Conservation (phyloP, 2,329 filamentous ascomycete genomes). For the Venturia effusa region DNA sequence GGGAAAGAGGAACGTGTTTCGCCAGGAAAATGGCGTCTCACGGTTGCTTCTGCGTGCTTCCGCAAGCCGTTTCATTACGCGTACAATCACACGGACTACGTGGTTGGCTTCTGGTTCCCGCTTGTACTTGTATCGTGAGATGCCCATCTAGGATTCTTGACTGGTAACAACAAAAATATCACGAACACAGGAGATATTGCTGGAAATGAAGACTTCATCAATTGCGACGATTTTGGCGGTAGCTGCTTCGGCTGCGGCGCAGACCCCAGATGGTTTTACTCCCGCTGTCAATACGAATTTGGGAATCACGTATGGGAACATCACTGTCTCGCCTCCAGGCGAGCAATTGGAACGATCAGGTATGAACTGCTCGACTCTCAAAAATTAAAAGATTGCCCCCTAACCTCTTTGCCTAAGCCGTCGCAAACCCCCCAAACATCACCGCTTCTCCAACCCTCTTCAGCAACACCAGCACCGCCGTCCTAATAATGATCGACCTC, state of each 20-base stretch:
- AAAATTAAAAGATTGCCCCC: not conserved
- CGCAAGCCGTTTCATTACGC: not conserved
- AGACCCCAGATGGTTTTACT: not conserved
- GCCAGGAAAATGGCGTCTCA: not conserved
- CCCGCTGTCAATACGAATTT: not conserved
- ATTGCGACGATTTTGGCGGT: not conserved
- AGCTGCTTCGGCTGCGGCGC: not conserved
- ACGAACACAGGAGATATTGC: not conserved
- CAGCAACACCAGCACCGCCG: not conserved
- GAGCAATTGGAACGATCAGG: not conserved
- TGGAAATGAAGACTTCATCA: not conserved
- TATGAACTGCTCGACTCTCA: not conserved
- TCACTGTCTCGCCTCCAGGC: not conserved
- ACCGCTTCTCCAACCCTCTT: not conserved
- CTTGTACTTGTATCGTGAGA: not conserved
- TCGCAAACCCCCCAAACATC: not conserved
- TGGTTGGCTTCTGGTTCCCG: not conserved
- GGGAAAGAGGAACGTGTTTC: not conserved
- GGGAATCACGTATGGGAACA: not conserved
- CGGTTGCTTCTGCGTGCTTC: not conserved
- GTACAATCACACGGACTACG: not conserved
- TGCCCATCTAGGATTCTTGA: not conserved
- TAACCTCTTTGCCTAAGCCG: not conserved
- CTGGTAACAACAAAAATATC: not conserved
- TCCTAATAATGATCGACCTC: conserved; percentile 5